phyloP scores from a whole-genome alignment of 2,329 filamentous ascomycete species.

The Diplodia corticola region DNA sequence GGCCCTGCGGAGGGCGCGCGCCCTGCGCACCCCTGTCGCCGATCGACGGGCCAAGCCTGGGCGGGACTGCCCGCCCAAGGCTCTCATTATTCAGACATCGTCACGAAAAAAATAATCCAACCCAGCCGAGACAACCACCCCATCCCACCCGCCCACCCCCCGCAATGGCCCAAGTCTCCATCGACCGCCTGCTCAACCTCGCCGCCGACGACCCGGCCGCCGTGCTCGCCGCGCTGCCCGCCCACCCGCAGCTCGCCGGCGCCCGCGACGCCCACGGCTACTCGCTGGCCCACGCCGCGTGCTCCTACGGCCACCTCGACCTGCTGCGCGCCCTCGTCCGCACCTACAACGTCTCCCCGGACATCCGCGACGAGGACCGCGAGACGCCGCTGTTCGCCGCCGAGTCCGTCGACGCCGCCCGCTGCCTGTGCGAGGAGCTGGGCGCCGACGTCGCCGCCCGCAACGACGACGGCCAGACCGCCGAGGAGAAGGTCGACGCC shows the following conservation, averaged over 20 bases:
- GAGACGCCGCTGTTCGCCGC: conserved; percentile 95
- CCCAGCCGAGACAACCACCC: not conserved
- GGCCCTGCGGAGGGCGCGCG: not conserved
- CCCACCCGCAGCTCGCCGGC: conserved; percentile 73
- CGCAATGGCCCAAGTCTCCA: conserved; percentile 38
- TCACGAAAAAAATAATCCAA: not conserved
- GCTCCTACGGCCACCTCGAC: conserved; percentile 84
- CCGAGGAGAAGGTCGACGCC: conserved; percentile 73
- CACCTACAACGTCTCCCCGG: conserved; percentile 77
- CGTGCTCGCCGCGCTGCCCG: conserved; percentile 72
- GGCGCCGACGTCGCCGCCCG: conserved; percentile 64
- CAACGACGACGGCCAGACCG: conserved; percentile 76
- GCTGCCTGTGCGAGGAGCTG: conserved; percentile 79
- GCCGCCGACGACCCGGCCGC: conserved; percentile 78
- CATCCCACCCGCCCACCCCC: not conserved
- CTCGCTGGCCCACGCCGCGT: conserved; percentile 87
- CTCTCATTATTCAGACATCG: not conserved
- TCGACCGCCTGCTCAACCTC: conserved; percentile 52
- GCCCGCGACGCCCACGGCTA: conserved; percentile 90
- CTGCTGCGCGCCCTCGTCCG: conserved; percentile 74
- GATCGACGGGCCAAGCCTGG: conserved; percentile 13
- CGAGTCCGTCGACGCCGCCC: conserved; percentile 77
- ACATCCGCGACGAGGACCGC: conserved; percentile 84
- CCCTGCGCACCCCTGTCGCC: not conserved
- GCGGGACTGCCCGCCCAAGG: not conserved